These are phyloP conservation scores for Entomortierella parvispora DNA, from an alignment of 192 early-diverging fungal species.

Conservation along the genomic window DNA sequence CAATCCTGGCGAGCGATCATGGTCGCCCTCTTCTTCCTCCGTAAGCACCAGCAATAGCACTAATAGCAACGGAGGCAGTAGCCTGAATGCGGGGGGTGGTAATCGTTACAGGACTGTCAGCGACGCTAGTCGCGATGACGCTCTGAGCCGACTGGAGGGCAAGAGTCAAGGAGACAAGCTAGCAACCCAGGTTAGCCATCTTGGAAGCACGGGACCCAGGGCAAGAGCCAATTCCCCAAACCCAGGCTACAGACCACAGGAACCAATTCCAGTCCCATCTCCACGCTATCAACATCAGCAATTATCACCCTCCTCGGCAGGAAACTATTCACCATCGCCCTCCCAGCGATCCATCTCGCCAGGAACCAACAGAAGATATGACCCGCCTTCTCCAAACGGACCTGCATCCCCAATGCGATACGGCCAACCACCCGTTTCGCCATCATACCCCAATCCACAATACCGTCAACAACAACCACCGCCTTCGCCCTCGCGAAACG, in stretches of 20 bases:
- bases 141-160: slow-evolving; percentile 44
- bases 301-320: no score
- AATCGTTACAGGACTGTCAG: slow-evolving; percentile 39
- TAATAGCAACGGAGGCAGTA: neutral
- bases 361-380: no score
- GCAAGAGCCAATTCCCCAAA: slow-evolving; percentile 20
- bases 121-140: slow-evolving; percentile 41
- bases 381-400: no score
- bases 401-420: no score
- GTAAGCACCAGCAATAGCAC: neutral
- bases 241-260: slow-evolving; percentile 14
- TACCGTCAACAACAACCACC: slow-evolving; percentile 28
- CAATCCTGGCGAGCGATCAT: neutral
- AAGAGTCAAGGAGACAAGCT: slow-evolving; percentile 33
- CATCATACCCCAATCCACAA: slow-evolving; percentile 7
- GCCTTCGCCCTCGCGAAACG: neutral
- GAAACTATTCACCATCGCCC: no score
- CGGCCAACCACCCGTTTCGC: no score
- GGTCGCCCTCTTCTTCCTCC: neutral
- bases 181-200: slow-evolving; percentile 30
- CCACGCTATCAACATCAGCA: slow-evolving; percentile 19
- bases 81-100: neutral
- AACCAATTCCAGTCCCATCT: slow-evolving; percentile 9
- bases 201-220: slow-evolving; percentile 37
- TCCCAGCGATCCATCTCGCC: no score